Percentiles rank a stretch among this genome's conserved stretches.
phyloP scores from a whole-genome alignment of 129 eudicot genomes.

The Chrysanthemum lavandulifolium region DNA sequence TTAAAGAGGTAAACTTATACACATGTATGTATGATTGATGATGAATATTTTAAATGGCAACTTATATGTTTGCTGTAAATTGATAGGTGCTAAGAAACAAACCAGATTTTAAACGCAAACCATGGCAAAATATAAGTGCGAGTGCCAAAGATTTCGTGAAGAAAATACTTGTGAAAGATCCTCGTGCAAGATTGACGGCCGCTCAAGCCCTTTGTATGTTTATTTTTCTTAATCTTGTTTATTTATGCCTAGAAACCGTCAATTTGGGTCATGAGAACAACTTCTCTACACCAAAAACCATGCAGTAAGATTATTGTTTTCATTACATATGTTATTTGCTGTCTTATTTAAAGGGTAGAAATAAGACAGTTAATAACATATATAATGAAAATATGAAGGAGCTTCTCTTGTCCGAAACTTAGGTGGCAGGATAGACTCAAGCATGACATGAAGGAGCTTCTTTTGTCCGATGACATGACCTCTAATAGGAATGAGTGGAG shows the following conservation, averaged over 20 bases:
- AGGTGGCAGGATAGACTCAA: no score
- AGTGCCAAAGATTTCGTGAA: slow-evolving; percentile 94
- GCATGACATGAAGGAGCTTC: no score
- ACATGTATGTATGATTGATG: background rate
- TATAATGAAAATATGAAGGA: no score
- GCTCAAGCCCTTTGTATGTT: slow-evolving; percentile 96
- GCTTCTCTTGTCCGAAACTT: no score
- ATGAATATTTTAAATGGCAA: background rate
- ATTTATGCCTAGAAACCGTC: background rate
- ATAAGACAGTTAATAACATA: no score
- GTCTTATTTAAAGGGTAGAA: no score
- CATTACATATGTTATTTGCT: no score
- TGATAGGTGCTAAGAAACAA: slow-evolving; percentile 77
- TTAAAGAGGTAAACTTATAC: slow-evolving; percentile 61
- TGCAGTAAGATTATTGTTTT: no score
- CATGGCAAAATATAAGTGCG: slow-evolving; percentile 77
- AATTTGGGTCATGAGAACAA: no score
- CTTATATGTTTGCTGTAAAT: background rate
- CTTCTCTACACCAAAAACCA: no score
- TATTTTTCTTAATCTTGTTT: slow-evolving; percentile 18
- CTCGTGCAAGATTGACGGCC: slow-evolving; percentile 92
- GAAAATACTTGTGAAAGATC: slow-evolving; percentile 90
- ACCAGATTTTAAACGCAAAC: slow-evolving; percentile 96
- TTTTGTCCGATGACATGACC: no score
- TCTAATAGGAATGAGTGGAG: no score